Base-by-base conservation (phyloP, 441 rosid species). In the Pelargonium myrrhifolium region DNA sequence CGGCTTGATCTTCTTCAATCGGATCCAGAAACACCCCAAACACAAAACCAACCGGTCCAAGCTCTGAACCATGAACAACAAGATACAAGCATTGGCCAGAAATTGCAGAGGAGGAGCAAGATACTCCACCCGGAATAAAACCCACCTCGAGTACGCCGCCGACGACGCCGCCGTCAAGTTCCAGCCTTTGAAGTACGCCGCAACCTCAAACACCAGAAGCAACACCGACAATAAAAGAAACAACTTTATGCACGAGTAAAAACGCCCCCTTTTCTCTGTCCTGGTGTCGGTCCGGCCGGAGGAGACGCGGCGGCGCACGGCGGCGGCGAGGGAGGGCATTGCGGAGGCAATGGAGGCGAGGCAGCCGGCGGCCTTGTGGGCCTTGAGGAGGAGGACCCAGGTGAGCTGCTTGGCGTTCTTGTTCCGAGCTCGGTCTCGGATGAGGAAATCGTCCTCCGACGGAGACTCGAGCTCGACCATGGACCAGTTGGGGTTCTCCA, bases 401-500 rank as follows among this genome's bases (percentile, higher is more conserved):
- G 97, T 93, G 66, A 93, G 96, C 74, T 93, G 99, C 70, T 81
- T 85, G n/a, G 99, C 97, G 81, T 93, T 93, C 77, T 82, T 91
- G 84, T 87, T 83, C 0, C 92, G 86, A 6, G 78, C 75, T 51
- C 82, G 85, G 47, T 92, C 87, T 10, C 77, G 72, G 69, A 75
- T 67, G 66, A 88, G 69, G 71, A 93, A 89, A 73, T 93, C 96
- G 15, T 86, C 90, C 26, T 87, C 91, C 0, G 88, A 75, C 0
- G 96, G 92, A 42, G 82, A 83, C 64, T 93, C 88, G 1, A 93
- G 85, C 79, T 93, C 97, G 8, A 88, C 86, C 97, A 93, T 91
- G 42, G 97, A 91, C 97, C 96, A 93, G 80, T 93, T 89, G 2
- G 99, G 99, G 74, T 91, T 91, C 74, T 89, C 93, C 97, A 93